phyloP scores from a whole-genome alignment of 2,329 filamentous ascomycete genomes.

The Aspergillus sp. region DNA sequence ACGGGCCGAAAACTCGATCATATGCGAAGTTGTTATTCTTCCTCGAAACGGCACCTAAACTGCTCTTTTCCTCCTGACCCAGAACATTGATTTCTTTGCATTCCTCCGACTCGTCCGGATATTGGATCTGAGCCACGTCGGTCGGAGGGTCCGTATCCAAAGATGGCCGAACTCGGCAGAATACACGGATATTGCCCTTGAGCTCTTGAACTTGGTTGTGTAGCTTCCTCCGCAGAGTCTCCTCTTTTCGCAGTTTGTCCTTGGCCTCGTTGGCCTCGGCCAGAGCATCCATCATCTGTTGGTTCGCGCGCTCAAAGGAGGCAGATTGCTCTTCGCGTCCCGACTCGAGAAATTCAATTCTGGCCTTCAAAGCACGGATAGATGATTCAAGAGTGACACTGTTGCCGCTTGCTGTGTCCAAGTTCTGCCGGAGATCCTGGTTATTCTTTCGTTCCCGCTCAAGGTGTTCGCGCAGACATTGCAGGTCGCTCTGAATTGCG shows the following conservation, averaged over 20 bases:
- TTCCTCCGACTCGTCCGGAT: conserved; percentile 71
- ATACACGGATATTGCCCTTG: conserved; percentile 96
- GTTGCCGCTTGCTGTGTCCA: conserved; percentile 53
- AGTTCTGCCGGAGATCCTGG: conserved; percentile 48
- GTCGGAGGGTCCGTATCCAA: conserved; percentile 51
- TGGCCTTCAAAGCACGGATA: conserved; percentile 66
- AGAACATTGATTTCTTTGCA: conserved; percentile 78
- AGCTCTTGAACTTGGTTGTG: conserved; percentile 98
- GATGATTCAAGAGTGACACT: conserved; percentile 64
- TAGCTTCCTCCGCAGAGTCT: conserved; percentile 78
- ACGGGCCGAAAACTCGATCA: conserved; percentile 80
- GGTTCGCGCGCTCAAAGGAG: conserved; percentile 72
- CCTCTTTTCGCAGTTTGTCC: conserved; percentile 80
- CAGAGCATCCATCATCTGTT: conserved; percentile 69
- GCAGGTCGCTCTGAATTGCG: conserved; percentile 33
- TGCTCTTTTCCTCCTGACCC: conserved; percentile 75
- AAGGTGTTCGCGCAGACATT: conserved; percentile 41
- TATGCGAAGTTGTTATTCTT: conserved; percentile 84
- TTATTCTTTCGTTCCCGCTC: conserved; percentile 57
- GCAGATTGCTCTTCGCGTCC: conserved; percentile 83
- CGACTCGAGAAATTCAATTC: conserved; percentile 82
- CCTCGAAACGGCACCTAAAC: conserved; percentile 64
- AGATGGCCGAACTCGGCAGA: conserved; percentile 84
- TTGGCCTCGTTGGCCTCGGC: conserved; percentile 60
- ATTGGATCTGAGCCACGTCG: conserved; percentile 64